Evolutionary conservation across 2,329 filamentous ascomycete genomes (phyloP), one percentile per base, ranked within the genome.

Genomic region (Sarocladium kiliense): DNA sequence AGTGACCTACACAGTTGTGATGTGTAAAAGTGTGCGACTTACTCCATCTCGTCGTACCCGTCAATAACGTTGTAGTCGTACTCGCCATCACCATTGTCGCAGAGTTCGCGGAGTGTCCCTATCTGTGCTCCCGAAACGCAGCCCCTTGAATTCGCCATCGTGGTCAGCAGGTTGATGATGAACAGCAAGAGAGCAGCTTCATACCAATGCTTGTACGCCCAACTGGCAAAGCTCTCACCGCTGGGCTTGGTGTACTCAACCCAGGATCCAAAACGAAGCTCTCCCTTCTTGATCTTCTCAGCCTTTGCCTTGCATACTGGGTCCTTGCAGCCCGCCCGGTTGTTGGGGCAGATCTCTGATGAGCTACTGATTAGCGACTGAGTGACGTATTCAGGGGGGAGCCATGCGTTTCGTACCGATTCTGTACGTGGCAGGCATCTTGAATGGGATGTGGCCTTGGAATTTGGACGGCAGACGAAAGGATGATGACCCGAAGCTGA

Each of bases 191-290:
- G 18, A 39, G n/a, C 34, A 54, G 14, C 36, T 42, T 63, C 80
- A 66, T 78, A 95, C 93, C 93, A 97, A 69, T 97, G 93, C 66
- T 87, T 88, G 85, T 88, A 97, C 56, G 75, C 70, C 83, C 85
- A 96, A 64, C 78, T 79, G 4, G 47, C 47, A 19, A 21, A 25
- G 11, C 16, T 27, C 23, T 51, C 47, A 41, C 82, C 81, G 64
- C 85, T 78, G 0, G 81, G 78, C 0, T 76, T 64, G 27, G 87
- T 80, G 9, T 27, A 27, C 44, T 80, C 80, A 59, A 96, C 80
- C 77, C 86, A 89, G 21, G 79, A 80, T 41, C 89, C 93, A 54
- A 91, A 81, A 55, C 93, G 87, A 2, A 96, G 74, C 60, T 90
- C 84, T 55, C 87, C 90, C 73, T 96, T 96, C 25, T 65, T 61